Evolutionary conservation across 441 rosid genomes (phyloP), one percentile per base, ranked within the genome.

Genomic region (Francoa sonchifolia): DNA sequence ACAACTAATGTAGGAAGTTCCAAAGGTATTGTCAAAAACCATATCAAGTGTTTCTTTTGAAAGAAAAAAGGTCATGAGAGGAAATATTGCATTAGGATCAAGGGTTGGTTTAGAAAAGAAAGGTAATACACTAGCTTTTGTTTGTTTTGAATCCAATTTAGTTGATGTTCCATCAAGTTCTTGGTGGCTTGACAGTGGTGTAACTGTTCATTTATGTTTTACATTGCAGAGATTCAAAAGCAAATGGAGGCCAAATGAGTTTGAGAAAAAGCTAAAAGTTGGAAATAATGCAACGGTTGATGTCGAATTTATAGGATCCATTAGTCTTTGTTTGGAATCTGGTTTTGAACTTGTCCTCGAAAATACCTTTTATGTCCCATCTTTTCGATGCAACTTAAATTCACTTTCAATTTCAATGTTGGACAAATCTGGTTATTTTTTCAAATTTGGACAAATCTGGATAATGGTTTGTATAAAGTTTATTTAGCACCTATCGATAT

Each of bases 111-210:
- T 5, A 9, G 8, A 25, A 25, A 25, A 25, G 8, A 5, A 6
- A 25, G 28, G 28, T 25, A 25, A 25, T 25, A 6, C 28, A 5
- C 8, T 25, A 9, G 28, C 28, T 25, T 9, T 25, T 25, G 1
- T 25, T 25, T 5, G 5, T 25, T 25, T 25, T 25, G 28, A 25
- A 25, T 25, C 28, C 28, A 25, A 25, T 2, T 2, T 25, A 9
- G 8, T 25, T 9, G 28, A 25, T 5, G 28, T 39, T 15, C 21
- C 29, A 13, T 42, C 16, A 15, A 28, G 11, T 28, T 12, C 33
- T 17, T 42, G 20, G 33, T 42, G 47, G 33, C 33, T 42, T 1
- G 7, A 42, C 8, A 25, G 12, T 15, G 34, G 47, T 42, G 47
- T 33, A 25, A 42, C 47, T 28, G 27, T 1, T 13, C 33, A 27